Percentiles rank a stretch among this genome's conserved stretches.
phyloP scores from a whole-genome alignment of 768 basidiomycete species.

The Tylopilus sp. region DNA sequence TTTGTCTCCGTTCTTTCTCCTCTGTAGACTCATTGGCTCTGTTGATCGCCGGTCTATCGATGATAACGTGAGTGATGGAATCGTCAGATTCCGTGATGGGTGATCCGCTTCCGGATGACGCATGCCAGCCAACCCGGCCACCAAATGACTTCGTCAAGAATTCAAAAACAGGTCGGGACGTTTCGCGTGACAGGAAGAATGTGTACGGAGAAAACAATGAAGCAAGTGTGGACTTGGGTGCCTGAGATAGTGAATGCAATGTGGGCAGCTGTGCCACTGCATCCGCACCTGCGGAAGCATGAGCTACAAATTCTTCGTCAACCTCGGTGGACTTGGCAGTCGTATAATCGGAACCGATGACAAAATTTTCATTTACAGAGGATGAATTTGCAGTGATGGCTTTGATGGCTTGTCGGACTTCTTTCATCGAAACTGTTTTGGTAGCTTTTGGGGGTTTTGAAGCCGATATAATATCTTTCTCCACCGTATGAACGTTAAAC shows the following conservation, averaged over 20 bases:
- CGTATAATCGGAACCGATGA: conserved; percentile 36
- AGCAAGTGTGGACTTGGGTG: conserved; percentile 54
- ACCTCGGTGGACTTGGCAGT: conserved; percentile 30
- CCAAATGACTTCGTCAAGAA: conserved; percentile 91
- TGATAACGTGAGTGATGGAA: conserved; percentile 90
- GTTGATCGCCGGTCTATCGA: conserved; percentile 75
- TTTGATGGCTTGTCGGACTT: conserved; percentile 49
- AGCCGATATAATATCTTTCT: conserved; percentile 20
- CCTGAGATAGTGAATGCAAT: conserved; percentile 58
- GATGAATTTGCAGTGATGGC: conserved; percentile 32
- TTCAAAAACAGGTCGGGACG: conserved; percentile 87
- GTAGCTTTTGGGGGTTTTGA: conserved; percentile 12
- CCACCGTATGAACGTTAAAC: conserved; percentile 64
- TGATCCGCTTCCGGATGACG: conserved; percentile 77
- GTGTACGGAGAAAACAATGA: conserved; percentile 80
- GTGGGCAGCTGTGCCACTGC: conserved; percentile 56
- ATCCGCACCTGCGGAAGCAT: conserved; percentile 51
- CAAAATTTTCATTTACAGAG: conserved; percentile 34
- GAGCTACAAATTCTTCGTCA: conserved; percentile 68
- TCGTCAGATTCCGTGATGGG: conserved; percentile 74
- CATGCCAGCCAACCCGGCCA: conserved; percentile 87
- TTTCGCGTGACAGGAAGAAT: conserved; percentile 93
- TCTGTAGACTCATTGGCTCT: conserved; percentile 48
- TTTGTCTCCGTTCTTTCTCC: conserved; percentile 57
- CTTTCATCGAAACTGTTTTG: conserved; percentile 51